Conservation (phyloP, 2,329 filamentous ascomycete genomes). For the Polytolypa hystricis region DNA sequence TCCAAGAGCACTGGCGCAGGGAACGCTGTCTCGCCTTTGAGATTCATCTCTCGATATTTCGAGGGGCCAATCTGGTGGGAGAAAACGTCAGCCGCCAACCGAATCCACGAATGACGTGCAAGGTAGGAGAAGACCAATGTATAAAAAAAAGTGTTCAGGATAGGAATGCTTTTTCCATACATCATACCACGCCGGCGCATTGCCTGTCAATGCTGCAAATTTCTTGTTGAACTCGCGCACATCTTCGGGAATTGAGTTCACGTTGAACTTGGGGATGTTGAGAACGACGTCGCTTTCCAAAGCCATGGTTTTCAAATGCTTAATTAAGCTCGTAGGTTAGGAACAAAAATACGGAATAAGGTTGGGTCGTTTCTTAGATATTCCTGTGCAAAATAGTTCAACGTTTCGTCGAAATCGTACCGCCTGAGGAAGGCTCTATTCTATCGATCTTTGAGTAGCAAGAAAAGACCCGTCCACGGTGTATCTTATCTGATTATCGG, state of each 20-base stretch:
- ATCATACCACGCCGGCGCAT: slow-evolving; percentile 5
- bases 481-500: too few relatives aligned
- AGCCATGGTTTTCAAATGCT: neutral
- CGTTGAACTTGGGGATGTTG: slow-evolving; percentile 4
- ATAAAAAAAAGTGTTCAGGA: neutral
- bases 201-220: slow-evolving; percentile 1
- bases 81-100: too few relatives aligned
- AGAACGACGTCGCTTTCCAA: neutral
- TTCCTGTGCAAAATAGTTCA: too few relatives aligned
- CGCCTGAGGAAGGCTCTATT: too few relatives aligned
- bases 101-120: too few relatives aligned
- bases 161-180: neutral
- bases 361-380: too few relatives aligned
- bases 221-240: slow-evolving; percentile 1
- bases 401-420: too few relatives aligned
- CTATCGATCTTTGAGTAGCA: too few relatives aligned
- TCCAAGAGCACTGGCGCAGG: slow-evolving; percentile 38
- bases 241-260: slow-evolving; percentile 1
- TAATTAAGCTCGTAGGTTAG: too few relatives aligned
- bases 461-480: too few relatives aligned
- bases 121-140: too few relatives aligned
- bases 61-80: slow-evolving; percentile 35
- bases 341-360: too few relatives aligned
- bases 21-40: slow-evolving; percentile 42
- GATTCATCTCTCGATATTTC: slow-evolving; percentile 44